Percentiles rank a stretch among this genome's conserved stretches.
Conservation (phyloP, 345 rosid genomes). For the Firmiana major region DNA sequence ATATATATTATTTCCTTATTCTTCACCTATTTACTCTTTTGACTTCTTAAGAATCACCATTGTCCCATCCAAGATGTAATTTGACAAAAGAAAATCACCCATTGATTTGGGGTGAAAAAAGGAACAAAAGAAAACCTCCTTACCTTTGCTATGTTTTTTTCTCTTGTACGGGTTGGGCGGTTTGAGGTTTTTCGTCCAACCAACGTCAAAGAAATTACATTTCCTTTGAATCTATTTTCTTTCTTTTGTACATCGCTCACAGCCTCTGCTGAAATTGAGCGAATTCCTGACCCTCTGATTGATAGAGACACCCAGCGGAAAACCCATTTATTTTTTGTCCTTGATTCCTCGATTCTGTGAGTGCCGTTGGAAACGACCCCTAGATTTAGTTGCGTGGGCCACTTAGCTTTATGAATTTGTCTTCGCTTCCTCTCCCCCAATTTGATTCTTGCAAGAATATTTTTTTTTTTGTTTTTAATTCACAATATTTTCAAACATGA, state of each 20-base stretch:
- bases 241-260: not conserved
- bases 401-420: not conserved
- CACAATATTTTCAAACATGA: not conserved
- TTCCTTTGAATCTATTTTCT: too few relatives aligned
- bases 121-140: too few relatives aligned
- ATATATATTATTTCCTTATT: too few relatives aligned
- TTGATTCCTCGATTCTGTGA: not conserved
- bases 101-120: not conserved
- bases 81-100: not conserved
- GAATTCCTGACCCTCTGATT: not conserved
- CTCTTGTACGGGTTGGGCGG: not conserved
- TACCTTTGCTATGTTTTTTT: too few relatives aligned
- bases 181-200: not conserved
- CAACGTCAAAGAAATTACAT: not conserved
- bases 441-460: not conserved
- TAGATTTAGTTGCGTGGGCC: not conserved
- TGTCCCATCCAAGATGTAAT: too few relatives aligned
- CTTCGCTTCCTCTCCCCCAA: not conserved
- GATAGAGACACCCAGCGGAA: too few relatives aligned
- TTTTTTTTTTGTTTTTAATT: not conserved
- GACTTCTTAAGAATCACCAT: too few relatives aligned
- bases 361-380: constrained; percentile 4
- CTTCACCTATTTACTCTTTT: too few relatives aligned
- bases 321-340: too few relatives aligned
- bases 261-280: not conserved